Base-by-base conservation (phyloP, 345 rosid genomes). In the Arabidopsis thaliana region DNA sequence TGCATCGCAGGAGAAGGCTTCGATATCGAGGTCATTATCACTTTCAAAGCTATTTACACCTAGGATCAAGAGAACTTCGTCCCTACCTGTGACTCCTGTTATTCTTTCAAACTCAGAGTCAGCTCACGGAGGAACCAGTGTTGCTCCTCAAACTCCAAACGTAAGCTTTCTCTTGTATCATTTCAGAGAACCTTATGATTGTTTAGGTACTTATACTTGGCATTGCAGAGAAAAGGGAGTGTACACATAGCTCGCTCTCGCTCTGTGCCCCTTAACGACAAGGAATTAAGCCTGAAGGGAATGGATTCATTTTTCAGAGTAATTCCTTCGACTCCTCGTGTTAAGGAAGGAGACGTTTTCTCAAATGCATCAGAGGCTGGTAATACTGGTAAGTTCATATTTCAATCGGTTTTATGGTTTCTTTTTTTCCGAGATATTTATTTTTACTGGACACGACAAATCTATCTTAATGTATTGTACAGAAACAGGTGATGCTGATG, bases 241-340 rank as follows among this genome's bases (percentile, higher is more conserved):
- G 60, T 57, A 33, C 76, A 82, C 71, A 90, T 95, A 75, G 60
- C 81, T 61, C 92, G 97, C 10, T 91, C 99, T 22, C 89, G 89
- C 59, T 95, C 99, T 38, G 92, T 91, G 59, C 99, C 99, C 36
- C 77, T 85, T 41, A 78, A 82, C 78, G 71, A 68, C 69, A 94
- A 94, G 78, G 96, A 91, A 52, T 55, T 69, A 83, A 85, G 83
- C 65, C 61, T 89, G 16, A 85, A 78, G 82, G 85, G 93, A 84
- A 85, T 81, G 88, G 97, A 94, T 74, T 91, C 96, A 8, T 90
- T 94, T 87, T 94, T 94, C 81, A 85, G 98, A 30, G 86, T 94
- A 48, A 83, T 94, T 78, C 89, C 90, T 42, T 82, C 96, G 6
- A 94, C 95, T 64, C 92, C 98, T 72, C 88, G 81, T 63, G 86